A percentile compares a stretch with the other conserved stretches of the same genome.
phyloP scores from a whole-genome alignment of 129 eudicot genomes.

The Rutidosis leptorrhynchoides region DNA sequence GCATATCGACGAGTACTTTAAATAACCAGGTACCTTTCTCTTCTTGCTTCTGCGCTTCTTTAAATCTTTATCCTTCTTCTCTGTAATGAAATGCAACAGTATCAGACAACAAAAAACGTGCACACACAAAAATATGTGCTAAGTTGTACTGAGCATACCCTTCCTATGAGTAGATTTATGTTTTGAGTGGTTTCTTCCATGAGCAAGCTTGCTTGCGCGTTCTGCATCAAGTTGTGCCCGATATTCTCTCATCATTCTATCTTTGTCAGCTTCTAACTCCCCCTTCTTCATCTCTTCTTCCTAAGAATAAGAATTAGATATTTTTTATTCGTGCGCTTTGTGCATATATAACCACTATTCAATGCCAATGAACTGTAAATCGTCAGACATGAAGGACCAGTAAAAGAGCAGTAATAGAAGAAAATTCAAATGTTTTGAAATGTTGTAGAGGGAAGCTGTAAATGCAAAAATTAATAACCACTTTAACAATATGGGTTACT shows the following conservation, averaged over 20 bases:
- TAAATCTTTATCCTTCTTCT: conserved; percentile 70
- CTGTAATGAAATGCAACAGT: conserved; percentile 38
- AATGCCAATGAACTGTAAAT: not conserved
- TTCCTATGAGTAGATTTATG: conserved; percentile 60
- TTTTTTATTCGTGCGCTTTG: not conserved
- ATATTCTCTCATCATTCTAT: conserved; percentile 91
- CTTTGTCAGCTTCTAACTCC: conserved; percentile 95
- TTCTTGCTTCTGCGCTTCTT: conserved; percentile 90
- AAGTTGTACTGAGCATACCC: conserved; percentile 33
- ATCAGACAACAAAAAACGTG: not conserved
- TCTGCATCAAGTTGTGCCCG: conserved; percentile 98
- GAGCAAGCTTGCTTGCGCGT: conserved; percentile 83
- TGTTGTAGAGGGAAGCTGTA: not conserved
- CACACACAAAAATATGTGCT: conserved; percentile 4
- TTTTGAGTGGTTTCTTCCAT: conserved; percentile 82
- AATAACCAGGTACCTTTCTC: conserved; percentile 59
- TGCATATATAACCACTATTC: conserved; percentile 14
- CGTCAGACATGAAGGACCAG: not conserved
- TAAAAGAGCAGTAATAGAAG: not conserved
- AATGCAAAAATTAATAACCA: not conserved
- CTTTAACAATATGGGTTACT: too few relatives aligned
- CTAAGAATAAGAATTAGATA: conserved; percentile 41
- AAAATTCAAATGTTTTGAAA: not conserved
- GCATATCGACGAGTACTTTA: not conserved
- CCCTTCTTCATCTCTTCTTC: conserved; percentile 91